phyloP scores from a whole-genome alignment of 2,329 filamentous ascomycete genomes.

The Paecilomyces variotii region DNA sequence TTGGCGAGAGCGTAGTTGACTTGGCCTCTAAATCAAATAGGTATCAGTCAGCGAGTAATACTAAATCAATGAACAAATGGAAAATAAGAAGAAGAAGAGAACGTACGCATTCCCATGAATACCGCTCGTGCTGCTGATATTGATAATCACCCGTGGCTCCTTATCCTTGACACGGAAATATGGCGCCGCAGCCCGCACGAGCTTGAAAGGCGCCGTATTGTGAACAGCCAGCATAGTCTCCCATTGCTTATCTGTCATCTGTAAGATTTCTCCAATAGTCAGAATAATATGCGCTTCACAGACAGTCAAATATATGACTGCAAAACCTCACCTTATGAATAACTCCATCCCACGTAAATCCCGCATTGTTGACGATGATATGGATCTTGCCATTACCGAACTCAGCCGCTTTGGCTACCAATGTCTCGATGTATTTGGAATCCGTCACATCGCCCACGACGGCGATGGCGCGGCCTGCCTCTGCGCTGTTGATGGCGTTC shows the following conservation, averaged over 20 bases:
- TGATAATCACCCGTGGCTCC: constrained; percentile 69
- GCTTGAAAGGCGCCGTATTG: constrained; percentile 76
- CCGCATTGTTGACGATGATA: constrained; percentile 85
- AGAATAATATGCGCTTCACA: not conserved
- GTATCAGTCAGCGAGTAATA: not conserved
- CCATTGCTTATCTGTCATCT: constrained; percentile 86
- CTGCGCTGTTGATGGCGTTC: constrained; percentile 58
- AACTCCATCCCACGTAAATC: constrained; percentile 87
- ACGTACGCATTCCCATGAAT: constrained; percentile 68
- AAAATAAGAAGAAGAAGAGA: not conserved
- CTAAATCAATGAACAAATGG: not conserved
- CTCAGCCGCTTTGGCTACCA: constrained; percentile 67
- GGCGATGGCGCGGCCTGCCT: constrained; percentile 58
- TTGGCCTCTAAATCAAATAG: constrained; percentile 50
- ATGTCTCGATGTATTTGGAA: constrained; percentile 57
- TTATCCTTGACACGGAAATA: constrained; percentile 84
- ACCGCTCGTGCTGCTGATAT: constrained; percentile 74
- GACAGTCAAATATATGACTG: too few relatives aligned
- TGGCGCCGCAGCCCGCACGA: constrained; percentile 69
- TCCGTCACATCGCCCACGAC: constrained; percentile 72
- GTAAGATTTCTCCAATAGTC: constrained; percentile 1
- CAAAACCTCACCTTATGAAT: constrained; percentile 60
- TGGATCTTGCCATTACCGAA: constrained; percentile 85
- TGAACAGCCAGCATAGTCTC: constrained; percentile 79
- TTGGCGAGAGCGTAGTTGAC: constrained; percentile 83